Base-by-base conservation (phyloP, 2,329 filamentous ascomycete species). In the Sarocladiaceae sp. region DNA sequence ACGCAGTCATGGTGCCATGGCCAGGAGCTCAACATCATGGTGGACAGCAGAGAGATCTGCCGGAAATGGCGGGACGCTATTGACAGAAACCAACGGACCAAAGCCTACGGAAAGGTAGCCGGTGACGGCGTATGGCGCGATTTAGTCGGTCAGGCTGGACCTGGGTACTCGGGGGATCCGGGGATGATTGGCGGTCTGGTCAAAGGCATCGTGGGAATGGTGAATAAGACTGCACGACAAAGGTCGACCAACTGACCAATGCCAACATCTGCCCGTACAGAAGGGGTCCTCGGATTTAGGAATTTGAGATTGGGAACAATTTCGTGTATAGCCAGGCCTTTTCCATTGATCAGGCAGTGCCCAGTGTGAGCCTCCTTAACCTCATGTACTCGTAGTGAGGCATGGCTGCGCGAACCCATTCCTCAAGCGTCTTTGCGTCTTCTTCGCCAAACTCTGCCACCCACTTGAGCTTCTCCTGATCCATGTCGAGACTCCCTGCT, bases 1-100 rank as follows among this genome's bases (percentile, higher is more conserved):
- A 89, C 85, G 2, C 86, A 91, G 61, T 80, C 74, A 16, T 90
- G 84, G 80, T 89, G 74, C 51, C 85, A 91, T 56, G 82, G 75
- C 45, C 84, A 89, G 59, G 86, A 91, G 59, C 74, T 85, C 45
- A 90, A 91, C 51, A 61, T 90, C 19, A 78, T 91, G 74, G 63
- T 89, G 5, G 85, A 91, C 49, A 82, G 76, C 16, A 53, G 60
- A 0, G 59, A 69, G 1, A 65, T 89, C 0, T 88, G 85, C 52
- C 57, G 56, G 23, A 69, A 67, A 26, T 88, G 83, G 83, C 69
- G 77, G 16, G 75, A 80, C 13, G 77, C 65, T 0, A 68, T 85
- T 13, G 63, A 74, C 21, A 67, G 76, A 19, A 85, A 85, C 55
- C 82, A 87, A 56, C 86, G 86, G 51, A 86, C 83, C 0, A 68